These are phyloP conservation scores for Didymella keratinophila DNA, from an alignment of 2,329 filamentous ascomycete species.

Conservation along the genomic window DNA sequence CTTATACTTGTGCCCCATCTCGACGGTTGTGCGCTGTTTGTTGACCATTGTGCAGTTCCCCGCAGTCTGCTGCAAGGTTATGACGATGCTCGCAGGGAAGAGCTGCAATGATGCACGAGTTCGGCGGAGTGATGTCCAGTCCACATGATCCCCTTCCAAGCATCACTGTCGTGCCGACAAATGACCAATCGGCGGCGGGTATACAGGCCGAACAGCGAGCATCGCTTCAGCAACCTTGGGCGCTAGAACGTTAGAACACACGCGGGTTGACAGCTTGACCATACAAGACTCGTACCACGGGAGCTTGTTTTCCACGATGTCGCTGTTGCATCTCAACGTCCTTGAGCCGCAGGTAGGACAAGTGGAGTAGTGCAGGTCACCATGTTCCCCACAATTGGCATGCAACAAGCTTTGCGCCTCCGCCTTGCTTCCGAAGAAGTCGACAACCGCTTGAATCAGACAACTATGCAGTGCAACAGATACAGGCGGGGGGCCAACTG, in stretches of 20 bases:
- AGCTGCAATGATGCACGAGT: slow-evolving; percentile 11
- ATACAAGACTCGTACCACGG: slow-evolving; percentile 11
- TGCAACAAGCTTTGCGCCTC: slow-evolving; percentile 7
- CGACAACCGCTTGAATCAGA: not conserved
- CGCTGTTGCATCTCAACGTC: slow-evolving; percentile 25
- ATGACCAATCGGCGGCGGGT: slow-evolving; percentile 25
- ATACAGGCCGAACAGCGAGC: not conserved
- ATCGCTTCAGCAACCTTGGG: not conserved
- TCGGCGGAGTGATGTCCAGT: slow-evolving; percentile 8
- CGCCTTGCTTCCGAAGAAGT: slow-evolving; percentile 11
- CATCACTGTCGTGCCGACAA: slow-evolving; percentile 29
- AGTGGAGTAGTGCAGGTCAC: slow-evolving; percentile 8
- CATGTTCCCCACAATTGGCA: slow-evolving; percentile 17
- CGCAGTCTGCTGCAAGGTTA: slow-evolving; percentile 22
- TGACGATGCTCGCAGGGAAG: slow-evolving; percentile 24
- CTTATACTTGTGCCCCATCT: slow-evolving; percentile 18
- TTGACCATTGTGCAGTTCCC: slow-evolving; percentile 19
- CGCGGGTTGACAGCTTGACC: slow-evolving; percentile 13
- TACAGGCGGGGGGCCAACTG: not conserved
- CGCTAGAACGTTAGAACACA: slow-evolving; percentile 8
- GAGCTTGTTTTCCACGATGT: slow-evolving; percentile 9
- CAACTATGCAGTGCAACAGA: not conserved
- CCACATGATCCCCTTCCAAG: slow-evolving; percentile 8
- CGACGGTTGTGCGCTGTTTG: slow-evolving; percentile 10
- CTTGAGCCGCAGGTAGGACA: slow-evolving; percentile 20